Conservation (phyloP, 129 eudicot species). For the Lactuca saligna region DNA sequence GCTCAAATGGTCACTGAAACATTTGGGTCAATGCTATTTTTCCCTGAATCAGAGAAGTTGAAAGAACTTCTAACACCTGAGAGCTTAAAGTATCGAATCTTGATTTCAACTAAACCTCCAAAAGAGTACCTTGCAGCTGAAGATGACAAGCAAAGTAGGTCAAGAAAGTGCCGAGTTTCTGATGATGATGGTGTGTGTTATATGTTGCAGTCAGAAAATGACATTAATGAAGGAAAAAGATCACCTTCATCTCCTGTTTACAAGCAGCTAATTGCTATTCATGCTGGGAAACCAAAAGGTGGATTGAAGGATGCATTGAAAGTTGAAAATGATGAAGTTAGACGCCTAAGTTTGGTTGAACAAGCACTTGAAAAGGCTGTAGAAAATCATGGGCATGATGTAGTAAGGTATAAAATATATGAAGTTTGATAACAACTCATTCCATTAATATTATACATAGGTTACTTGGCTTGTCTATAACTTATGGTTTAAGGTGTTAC, state of each 20-base stretch:
- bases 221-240: slow-evolving; percentile 30
- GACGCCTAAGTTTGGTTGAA: slow-evolving; percentile 44
- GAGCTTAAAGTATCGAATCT: slow-evolving; percentile 35
- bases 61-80: slow-evolving; percentile 45
- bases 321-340: slow-evolving; percentile 36
- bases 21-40: slow-evolving; percentile 40
- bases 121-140: slow-evolving; percentile 40
- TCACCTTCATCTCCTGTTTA: slow-evolving; percentile 37
- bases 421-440: too few relatives aligned
- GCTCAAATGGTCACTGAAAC: slow-evolving; percentile 48
- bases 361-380: slow-evolving; percentile 44
- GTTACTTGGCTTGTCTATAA: too few relatives aligned
- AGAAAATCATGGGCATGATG: slow-evolving; percentile 39
- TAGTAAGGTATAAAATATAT: slow-evolving; percentile 33
- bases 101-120: slow-evolving; percentile 57
- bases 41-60: slow-evolving; percentile 28
- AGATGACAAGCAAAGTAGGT: slow-evolving; percentile 13
- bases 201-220: slow-evolving; percentile 47
- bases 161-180: slow-evolving; percentile 31
- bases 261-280: slow-evolving; percentile 46
- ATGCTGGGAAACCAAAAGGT: slow-evolving; percentile 44
- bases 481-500: too few relatives aligned
- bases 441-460: too few relatives aligned
- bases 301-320: slow-evolving; percentile 40
- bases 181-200: slow-evolving; percentile 28